Evolutionary conservation across 2,329 filamentous ascomycete genomes (phyloP).

Genomic region (Grosmannia serpens): DNA sequence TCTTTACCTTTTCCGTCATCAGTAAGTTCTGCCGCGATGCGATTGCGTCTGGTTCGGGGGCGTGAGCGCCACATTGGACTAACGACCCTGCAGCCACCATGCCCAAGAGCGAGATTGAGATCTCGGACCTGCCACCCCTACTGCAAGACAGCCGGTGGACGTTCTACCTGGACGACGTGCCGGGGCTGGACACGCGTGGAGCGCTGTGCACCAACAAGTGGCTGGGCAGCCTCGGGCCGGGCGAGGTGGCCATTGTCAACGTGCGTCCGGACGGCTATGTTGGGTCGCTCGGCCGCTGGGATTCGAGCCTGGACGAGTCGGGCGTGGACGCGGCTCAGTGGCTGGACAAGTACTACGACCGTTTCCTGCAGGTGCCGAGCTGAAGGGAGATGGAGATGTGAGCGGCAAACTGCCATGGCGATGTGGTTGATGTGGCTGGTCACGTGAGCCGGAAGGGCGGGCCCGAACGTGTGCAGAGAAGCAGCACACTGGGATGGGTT

Average conservation of each 20-base stretch:
- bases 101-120: slow-evolving; percentile 51
- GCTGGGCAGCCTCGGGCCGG: slow-evolving; percentile 45
- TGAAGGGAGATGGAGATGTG: not conserved
- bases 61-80: too few relatives aligned
- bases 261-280: slow-evolving; percentile 67
- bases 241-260: slow-evolving; percentile 52
- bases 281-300: slow-evolving; percentile 47
- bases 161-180: slow-evolving; percentile 57
- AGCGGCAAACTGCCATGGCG: not conserved
- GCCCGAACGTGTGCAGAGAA: too few relatives aligned
- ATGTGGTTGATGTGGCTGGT: too few relatives aligned
- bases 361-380: slow-evolving; percentile 39
- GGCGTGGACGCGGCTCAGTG: slow-evolving; percentile 41
- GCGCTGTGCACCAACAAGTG: slow-evolving; percentile 55
- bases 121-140: slow-evolving; percentile 49
- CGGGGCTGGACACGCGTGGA: slow-evolving; percentile 40
- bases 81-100: slow-evolving; percentile 35
- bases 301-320: slow-evolving; percentile 36
- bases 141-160: slow-evolving; percentile 59
- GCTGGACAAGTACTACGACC: slow-evolving; percentile 42
- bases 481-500: too few relatives aligned
- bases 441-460: too few relatives aligned
- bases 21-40: slow-evolving; percentile 31
- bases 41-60: too few relatives aligned
- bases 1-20: slow-evolving; percentile 60